These are phyloP conservation scores for Thelephora ganbajun DNA, from an alignment of 768 basidiomycete genomes.

Conservation along the genomic window DNA sequence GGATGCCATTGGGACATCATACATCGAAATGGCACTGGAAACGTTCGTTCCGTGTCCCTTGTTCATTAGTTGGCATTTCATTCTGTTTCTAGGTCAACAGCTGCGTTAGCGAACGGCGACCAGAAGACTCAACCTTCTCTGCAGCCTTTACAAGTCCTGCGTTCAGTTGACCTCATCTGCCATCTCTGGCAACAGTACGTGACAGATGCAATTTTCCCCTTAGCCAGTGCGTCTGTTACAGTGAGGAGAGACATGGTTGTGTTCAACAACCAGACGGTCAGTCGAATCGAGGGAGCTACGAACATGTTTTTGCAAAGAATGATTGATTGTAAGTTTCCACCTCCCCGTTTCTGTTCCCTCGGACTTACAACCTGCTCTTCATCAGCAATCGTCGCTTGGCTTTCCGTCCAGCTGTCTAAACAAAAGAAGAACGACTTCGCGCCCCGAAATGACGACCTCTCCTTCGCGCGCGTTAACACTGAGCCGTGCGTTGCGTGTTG, in stretches of 20 bases:
- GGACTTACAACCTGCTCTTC: not conserved
- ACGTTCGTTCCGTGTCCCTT: slow-evolving; percentile 42
- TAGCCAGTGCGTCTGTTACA: slow-evolving; percentile 76
- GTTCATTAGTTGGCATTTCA: not conserved
- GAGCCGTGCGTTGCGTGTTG: slow-evolving; percentile 85
- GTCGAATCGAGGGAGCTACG: slow-evolving; percentile 69
- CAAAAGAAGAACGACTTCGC: slow-evolving; percentile 97
- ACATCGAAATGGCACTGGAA: slow-evolving; percentile 85
- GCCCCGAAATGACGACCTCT: slow-evolving; percentile 89
- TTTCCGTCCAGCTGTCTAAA: slow-evolving; percentile 64
- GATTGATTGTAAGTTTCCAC: slow-evolving; percentile 51
- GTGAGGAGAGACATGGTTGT: slow-evolving; percentile 84
- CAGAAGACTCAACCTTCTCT: slow-evolving; percentile 71
- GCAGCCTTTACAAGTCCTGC: slow-evolving; percentile 48
- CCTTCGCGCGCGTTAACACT: slow-evolving; percentile 88
- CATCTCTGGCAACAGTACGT: slow-evolving; percentile 97
- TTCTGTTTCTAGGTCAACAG: slow-evolving; percentile 38
- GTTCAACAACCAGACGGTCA: slow-evolving; percentile 81
- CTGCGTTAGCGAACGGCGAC: slow-evolving; percentile 62
- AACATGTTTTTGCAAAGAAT: slow-evolving; percentile 72
- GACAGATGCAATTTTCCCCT: slow-evolving; percentile 77
- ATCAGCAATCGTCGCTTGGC: slow-evolving; percentile 60
- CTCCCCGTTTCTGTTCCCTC: not conserved
- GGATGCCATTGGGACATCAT: slow-evolving; percentile 70
- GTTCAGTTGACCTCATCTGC: slow-evolving; percentile 71